These are phyloP conservation scores for Phytophthora fragariae DNA, from an alignment of 352 stramenopile species.

Conservation along the genomic window DNA sequence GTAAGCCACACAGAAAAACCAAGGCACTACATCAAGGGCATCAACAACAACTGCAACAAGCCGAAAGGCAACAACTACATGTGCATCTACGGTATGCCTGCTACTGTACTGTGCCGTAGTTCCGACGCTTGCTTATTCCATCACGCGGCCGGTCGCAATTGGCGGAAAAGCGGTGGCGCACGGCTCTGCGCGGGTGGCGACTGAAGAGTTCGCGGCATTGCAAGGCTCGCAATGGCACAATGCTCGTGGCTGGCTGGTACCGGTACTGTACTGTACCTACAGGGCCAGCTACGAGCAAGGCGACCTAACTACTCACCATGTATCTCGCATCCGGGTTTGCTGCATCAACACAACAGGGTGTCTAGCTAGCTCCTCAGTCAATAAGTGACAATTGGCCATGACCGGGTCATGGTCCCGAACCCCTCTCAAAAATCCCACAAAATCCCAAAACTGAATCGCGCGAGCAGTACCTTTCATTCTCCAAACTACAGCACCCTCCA, in stretches of 20 bases:
- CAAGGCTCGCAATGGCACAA: slow-evolving; percentile 4
- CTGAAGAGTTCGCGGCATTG: slow-evolving; percentile 21
- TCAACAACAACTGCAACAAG: not conserved
- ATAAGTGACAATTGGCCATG: no score
- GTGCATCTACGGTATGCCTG: not conserved
- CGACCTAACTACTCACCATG: no score
- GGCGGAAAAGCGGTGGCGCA: slow-evolving; percentile 3
- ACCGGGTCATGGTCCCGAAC: no score
- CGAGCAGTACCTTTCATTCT: not conserved
- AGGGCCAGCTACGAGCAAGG: not conserved
- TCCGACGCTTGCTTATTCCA: slow-evolving; percentile 34
- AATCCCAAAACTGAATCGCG: not conserved
- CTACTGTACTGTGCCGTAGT: not conserved
- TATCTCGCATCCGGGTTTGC: no score
- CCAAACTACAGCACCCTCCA: not conserved
- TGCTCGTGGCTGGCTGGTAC: not conserved
- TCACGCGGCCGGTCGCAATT: slow-evolving; percentile 6
- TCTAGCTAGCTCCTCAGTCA: no score
- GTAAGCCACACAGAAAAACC: not conserved
- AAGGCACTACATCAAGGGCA: not conserved
- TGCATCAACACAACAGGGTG: no score
- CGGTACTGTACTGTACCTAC: not conserved
- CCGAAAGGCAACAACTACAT: not conserved
- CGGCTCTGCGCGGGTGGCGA: slow-evolving; percentile 10
- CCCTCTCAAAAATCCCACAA: no score